phyloP scores from a whole-genome alignment of 768 basidiomycete genomes.

The Podaxis carcinomalis region DNA sequence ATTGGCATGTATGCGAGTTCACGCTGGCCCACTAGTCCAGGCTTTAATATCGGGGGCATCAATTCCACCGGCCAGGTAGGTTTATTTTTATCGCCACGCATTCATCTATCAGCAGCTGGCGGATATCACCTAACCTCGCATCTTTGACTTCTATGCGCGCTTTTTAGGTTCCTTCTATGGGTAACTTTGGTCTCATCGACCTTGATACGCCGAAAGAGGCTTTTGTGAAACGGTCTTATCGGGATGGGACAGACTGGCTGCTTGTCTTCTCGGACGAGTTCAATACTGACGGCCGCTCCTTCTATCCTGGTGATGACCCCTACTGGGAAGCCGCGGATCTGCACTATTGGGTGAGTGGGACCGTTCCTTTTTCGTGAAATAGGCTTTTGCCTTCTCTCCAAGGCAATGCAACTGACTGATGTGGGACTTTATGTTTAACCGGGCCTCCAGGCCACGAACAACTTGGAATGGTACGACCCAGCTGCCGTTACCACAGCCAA shows the following conservation, averaged over 20 bases:
- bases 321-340: slow-evolving; percentile 80
- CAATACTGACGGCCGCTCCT: slow-evolving; percentile 67
- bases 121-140: background rate
- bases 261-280: slow-evolving; percentile 84
- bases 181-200: slow-evolving; percentile 57
- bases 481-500: slow-evolving; percentile 63
- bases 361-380: no score
- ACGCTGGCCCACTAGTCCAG: slow-evolving; percentile 16
- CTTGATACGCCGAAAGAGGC: slow-evolving; percentile 54
- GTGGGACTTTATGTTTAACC: slow-evolving; percentile 5
- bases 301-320: slow-evolving; percentile 82
- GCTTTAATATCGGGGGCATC: slow-evolving; percentile 47
- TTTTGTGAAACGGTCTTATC: slow-evolving; percentile 48
- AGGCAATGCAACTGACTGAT: background rate
- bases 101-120: background rate
- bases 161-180: slow-evolving; percentile 58
- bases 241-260: slow-evolving; percentile 50
- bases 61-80: slow-evolving; percentile 64
- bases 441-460: slow-evolving; percentile 44
- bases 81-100: slow-evolving; percentile 20
- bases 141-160: background rate
- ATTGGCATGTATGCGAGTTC: slow-evolving; percentile 28
- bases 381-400: background rate
- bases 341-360: slow-evolving; percentile 62
- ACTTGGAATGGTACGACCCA: slow-evolving; percentile 89